A percentile compares a stretch with the other conserved stretches of the same genome.
Evolutionary conservation across 1,284 basidiomycete species (phyloP).

Genomic region (Pseudomicrostroma phylloplanum): DNA sequence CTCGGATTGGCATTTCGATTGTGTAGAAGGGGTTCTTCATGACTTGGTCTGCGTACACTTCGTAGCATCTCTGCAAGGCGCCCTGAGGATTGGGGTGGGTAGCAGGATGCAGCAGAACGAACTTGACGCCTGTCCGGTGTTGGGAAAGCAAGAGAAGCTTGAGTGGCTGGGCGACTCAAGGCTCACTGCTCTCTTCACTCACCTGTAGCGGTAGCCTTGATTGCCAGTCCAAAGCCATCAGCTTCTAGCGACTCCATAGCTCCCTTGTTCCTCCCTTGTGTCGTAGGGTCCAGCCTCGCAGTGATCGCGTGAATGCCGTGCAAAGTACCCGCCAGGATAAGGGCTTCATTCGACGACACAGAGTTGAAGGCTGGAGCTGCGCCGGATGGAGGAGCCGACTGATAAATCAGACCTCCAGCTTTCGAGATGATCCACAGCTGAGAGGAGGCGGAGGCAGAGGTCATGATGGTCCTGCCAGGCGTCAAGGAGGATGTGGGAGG

Average conservation of each 20-base stretch:
- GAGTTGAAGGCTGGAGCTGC: conserved; percentile 18
- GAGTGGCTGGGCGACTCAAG: conserved; percentile 7
- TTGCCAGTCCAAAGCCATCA: conserved; percentile 83
- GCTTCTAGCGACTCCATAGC: conserved; percentile 90
- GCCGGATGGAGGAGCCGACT: conserved; percentile 64
- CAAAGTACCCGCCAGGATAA: conserved; percentile 91
- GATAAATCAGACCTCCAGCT: conserved; percentile 92
- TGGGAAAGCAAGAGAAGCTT: conserved; percentile 1
- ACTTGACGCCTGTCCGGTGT: conserved; percentile 77
- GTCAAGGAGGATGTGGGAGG: too few relatives aligned
- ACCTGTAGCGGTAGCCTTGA: conserved; percentile 90
- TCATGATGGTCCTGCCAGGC: not conserved
- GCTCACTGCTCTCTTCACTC: conserved; percentile 32
- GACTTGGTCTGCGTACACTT: conserved; percentile 82
- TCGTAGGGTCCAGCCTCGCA: conserved; percentile 73
- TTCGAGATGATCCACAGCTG: conserved; percentile 93
- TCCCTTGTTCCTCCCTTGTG: conserved; percentile 51
- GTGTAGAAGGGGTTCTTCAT: conserved; percentile 99
- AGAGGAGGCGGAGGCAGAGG: conserved; percentile 37
- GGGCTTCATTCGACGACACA: conserved; percentile 86
- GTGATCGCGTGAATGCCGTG: conserved; percentile 99
- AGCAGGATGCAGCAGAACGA: conserved; percentile 79
- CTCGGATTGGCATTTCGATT: conserved; percentile 95
- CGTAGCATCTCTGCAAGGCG: conserved; percentile 68
- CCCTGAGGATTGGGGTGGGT: conserved; percentile 59